Evolutionary conservation across 2,329 filamentous ascomycete species (phyloP).

Genomic region (Periconia digitata): DNA sequence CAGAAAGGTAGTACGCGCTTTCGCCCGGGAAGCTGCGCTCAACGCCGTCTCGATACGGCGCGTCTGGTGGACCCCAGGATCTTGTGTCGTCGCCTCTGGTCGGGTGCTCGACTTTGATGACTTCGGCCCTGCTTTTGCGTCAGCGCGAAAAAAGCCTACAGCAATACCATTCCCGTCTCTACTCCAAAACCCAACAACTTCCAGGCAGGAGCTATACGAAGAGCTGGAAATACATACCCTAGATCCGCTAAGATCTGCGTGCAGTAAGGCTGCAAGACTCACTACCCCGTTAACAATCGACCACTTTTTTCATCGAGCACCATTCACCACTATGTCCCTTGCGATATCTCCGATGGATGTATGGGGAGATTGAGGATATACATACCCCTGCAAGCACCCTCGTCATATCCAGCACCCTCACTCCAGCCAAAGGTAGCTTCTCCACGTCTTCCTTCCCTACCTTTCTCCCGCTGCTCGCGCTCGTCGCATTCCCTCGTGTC

Average conservation of each 20-base stretch:
- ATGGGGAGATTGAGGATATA: constrained; percentile 23
- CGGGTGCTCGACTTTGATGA: constrained; percentile 97
- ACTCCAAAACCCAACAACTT: too few species aligned
- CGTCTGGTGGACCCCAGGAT: constrained; percentile 95
- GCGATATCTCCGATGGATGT: too few species aligned
- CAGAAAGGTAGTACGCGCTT: constrained; percentile 89
- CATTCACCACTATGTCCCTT: not conserved
- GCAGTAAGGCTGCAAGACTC: constrained; percentile 74
- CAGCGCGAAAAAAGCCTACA: too few species aligned
- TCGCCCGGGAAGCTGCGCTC: constrained; percentile 75
- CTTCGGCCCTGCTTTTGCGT: constrained; percentile 75
- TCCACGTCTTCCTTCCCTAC: constrained; percentile 40
- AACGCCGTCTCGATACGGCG: constrained; percentile 66
- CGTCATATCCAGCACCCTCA: constrained; percentile 93
- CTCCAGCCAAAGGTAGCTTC: constrained; percentile 73
- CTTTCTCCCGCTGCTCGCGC: constrained; percentile 17
- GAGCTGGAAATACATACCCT: constrained; percentile 60
- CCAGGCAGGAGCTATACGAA: too few species aligned
- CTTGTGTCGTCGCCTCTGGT: constrained; percentile 88
- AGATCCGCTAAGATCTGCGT: constrained; percentile 96
- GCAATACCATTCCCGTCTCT: too few species aligned
- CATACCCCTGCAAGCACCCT: constrained; percentile 88
- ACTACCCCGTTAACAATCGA: constrained; percentile 19
- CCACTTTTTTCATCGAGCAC: not conserved
- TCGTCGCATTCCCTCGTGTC: constrained; percentile 45